A percentile compares a stretch with the other conserved stretches of the same genome.
Conservation (phyloP, 345 rosid species). For the Hibiscus trionum region DNA sequence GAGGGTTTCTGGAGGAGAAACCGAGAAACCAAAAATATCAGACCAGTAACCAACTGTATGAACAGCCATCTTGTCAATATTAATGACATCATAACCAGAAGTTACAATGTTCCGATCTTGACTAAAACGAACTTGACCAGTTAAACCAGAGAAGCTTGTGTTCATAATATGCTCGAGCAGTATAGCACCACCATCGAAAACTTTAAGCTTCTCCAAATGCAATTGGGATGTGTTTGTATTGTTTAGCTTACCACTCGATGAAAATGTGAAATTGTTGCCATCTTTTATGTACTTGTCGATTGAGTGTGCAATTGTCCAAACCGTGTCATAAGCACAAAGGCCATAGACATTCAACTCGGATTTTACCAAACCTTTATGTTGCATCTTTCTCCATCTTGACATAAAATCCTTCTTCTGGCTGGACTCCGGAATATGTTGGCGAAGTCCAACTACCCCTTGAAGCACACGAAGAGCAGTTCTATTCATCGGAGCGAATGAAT, state of each 20-base stretch:
- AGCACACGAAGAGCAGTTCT: constrained; percentile 22
- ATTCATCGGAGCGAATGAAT: constrained; percentile 38
- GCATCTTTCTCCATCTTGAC: constrained; percentile 43
- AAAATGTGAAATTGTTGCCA: constrained; percentile 48
- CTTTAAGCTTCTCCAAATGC: constrained; percentile 43
- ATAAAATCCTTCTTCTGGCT: constrained; percentile 35
- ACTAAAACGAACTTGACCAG: constrained; percentile 54
- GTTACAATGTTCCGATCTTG: constrained; percentile 37
- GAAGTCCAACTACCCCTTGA: constrained; percentile 64
- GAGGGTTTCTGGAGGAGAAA: constrained; percentile 37
- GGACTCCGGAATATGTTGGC: constrained; percentile 63
- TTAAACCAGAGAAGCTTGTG: constrained; percentile 66
- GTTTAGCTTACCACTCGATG: constrained; percentile 30
- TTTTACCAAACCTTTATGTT: constrained; percentile 31
- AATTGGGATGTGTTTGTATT: constrained; percentile 20
- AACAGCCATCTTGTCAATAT: constrained; percentile 35
- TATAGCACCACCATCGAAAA: constrained; percentile 49
- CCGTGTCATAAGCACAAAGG: constrained; percentile 75
- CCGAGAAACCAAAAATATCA: constrained; percentile 38
- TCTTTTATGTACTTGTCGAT: constrained; percentile 44
- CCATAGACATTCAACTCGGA: constrained; percentile 55
- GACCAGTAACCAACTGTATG: constrained; percentile 74
- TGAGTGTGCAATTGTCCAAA: constrained; percentile 68
- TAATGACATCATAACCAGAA: constrained; percentile 68
- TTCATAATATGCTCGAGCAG: constrained; percentile 43